Evolutionary conservation across 202 grass and related monocot genomes (phyloP), one percentile per base, ranked within the genome.

Genomic region (Setaria viridis): DNA sequence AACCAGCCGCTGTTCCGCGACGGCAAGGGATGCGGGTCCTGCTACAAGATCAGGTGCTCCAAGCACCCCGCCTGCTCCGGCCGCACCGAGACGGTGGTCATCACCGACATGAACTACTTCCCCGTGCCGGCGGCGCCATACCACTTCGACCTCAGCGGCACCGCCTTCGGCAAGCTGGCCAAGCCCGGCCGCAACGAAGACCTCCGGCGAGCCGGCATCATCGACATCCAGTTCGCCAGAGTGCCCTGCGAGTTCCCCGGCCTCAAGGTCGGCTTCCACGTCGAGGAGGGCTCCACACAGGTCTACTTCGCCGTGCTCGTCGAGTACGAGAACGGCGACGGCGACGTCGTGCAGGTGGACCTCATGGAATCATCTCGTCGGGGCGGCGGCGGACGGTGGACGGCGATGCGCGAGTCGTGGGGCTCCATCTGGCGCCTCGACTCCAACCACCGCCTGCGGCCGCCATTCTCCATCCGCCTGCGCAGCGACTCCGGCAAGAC

Each of bases 61-160:
- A 53, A 50, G 14, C 54, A 94, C 75, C 11, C 78, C 1, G 89
- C 87, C 3, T 97, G 94, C 86, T 97, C 94, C 0, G 94, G 90
- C 1, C 77, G 59, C 10, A 11, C 88, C 39, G 85, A 91, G 83
- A 97, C 81, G 17, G 83, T 97, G 9, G 46, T 87, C 11, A 90
- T 97, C 90, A 87, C 91, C 0, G 91, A 97, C 79, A 82, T 79
- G 77, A 92, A 93, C 87, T 89, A 86, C 60, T 85, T 41, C 76
- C 89, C 87, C 0, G 32, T 85, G 14, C 87, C 89, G 15, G 57
- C 13, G 21, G 90, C 89, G 19, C 63, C 21, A 1, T 87, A 82
- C 39, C 89, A 91, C 69, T 97, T 97, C 70, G 94, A 97, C 82
- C 83, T 97, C 37, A 94, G 90, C 74, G 94, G 94, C 39, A 94